Evolutionary conservation across 257 asterid genomes (phyloP).

Genomic region (Solanum paucissectum): DNA sequence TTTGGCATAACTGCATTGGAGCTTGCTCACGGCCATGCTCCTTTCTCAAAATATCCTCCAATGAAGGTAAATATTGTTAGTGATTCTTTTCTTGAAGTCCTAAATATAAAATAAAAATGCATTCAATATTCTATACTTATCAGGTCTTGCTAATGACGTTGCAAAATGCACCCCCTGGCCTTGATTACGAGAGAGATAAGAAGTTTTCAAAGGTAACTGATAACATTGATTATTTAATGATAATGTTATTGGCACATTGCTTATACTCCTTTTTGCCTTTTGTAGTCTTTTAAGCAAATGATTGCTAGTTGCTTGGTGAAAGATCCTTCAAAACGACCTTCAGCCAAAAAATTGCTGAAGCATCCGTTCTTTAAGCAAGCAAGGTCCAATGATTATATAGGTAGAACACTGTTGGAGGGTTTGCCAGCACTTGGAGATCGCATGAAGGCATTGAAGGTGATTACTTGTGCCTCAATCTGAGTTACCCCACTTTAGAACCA

Average conservation of each 20-base stretch:
- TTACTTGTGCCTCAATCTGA: neutral
- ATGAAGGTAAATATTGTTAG: slow-evolving; percentile 58
- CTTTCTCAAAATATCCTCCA: slow-evolving; percentile 98
- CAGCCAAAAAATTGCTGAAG: slow-evolving; percentile 75
- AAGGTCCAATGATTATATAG: slow-evolving; percentile 76
- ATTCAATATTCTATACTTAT: slow-evolving; percentile 4
- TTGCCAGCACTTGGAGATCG: slow-evolving; percentile 89
- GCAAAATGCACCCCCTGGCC: slow-evolving; percentile 99
- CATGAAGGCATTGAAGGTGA: slow-evolving; percentile 74
- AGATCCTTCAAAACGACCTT: slow-evolving; percentile 93
- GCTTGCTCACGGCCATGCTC: slow-evolving; percentile 99
- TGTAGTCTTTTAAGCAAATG: slow-evolving; percentile 93
- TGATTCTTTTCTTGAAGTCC: neutral
- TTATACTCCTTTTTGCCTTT: neutral
- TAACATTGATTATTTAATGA: neutral
- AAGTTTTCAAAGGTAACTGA: slow-evolving; percentile 78
- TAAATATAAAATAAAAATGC: neutral
- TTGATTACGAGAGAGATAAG: slow-evolving; percentile 91
- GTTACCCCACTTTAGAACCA: neutral
- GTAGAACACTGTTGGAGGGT: slow-evolving; percentile 69
- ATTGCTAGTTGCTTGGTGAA: slow-evolving; percentile 94
- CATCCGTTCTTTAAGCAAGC: slow-evolving; percentile 97
- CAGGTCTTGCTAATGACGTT: slow-evolving; percentile 96
- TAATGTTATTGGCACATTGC: neutral
- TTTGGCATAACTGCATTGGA: slow-evolving; percentile 99